Evolutionary conservation across 2,329 filamentous ascomycete species (phyloP), one percentile per base, ranked within the genome.

Genomic region (Epichloe elymi): DNA sequence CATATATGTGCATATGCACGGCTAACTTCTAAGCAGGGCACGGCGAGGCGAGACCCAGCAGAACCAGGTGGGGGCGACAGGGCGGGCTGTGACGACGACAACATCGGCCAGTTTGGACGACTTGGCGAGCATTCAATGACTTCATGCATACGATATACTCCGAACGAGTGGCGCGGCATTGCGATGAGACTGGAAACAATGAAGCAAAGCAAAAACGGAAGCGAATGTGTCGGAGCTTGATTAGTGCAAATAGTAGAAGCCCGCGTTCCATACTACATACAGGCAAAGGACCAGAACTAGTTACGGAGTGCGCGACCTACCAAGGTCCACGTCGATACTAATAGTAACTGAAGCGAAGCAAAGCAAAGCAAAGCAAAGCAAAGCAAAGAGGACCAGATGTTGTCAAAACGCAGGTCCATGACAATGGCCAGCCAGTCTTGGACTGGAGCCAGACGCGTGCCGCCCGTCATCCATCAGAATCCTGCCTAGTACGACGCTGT

Each of bases 401-500:
- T 8, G 23, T 26, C 23, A 26, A 26, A 7, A 26, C 23, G 23
- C 7, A 42, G n/a, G 39, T 20, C 20, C 42, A 47, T 50, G 39
- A 17, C 36, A 14, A 38, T n/a, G 36, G 15, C 39, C 39, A 20
- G 26, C n/a, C n/a, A n/a, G n/a, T 30, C 26, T 30, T 30, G 26
- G 26, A 30, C 26, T 30, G 26, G 8, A 26, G 2, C 26, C 7
- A 30, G 26, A 30, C 20, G 15, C 41, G 19, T 7, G 41, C 41
- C n/a, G 26, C 14, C 20, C 49, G 45, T 51, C 55, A 49, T 45
- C 52, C 51, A 53, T 55, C 55, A 60, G 58, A 56, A 63, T 63
- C 62, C 58, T 60, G 58, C 6, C 23, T 26, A 1, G 64, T 65
- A 59, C 59, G 58, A 67, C 64, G 37, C 38, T 11, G 37, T 35